A percentile compares a stretch with the other conserved stretches of the same genome.
Evolutionary conservation across 2,329 filamentous ascomycete genomes (phyloP).

Genomic region (Xylaria sp.): DNA sequence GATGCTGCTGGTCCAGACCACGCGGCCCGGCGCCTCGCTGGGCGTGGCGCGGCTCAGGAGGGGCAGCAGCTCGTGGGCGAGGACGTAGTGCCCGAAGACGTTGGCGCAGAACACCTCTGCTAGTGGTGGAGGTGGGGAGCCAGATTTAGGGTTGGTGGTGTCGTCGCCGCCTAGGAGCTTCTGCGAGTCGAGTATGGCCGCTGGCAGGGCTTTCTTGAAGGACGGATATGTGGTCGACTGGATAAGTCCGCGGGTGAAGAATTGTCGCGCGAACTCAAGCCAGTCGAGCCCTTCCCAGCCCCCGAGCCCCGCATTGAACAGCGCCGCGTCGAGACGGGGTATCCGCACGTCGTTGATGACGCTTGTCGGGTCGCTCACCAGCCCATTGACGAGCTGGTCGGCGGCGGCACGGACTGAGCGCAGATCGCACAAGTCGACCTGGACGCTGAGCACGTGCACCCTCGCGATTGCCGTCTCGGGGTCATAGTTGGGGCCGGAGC

Average conservation of each 20-base stretch:
- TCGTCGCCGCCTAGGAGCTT: slow-evolving; percentile 45
- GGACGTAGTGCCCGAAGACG: slow-evolving; percentile 93
- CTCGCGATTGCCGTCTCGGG: slow-evolving; percentile 59
- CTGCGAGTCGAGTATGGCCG: slow-evolving; percentile 56
- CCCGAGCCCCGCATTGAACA: slow-evolving; percentile 90
- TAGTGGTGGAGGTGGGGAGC: slow-evolving; percentile 65
- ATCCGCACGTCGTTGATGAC: slow-evolving; percentile 58
- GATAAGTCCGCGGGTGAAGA: slow-evolving; percentile 69
- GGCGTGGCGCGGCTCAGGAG: slow-evolving; percentile 67
- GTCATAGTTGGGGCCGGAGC: slow-evolving; percentile 53
- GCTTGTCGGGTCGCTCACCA: slow-evolving; percentile 58
- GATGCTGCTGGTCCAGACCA: slow-evolving; percentile 89
- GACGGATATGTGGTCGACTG: slow-evolving; percentile 79
- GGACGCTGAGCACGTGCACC: slow-evolving; percentile 68
- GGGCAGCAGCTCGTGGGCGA: slow-evolving; percentile 82
- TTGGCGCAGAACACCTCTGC: slow-evolving; percentile 91
- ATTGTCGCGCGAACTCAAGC: slow-evolving; percentile 63
- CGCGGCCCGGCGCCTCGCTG: slow-evolving; percentile 65
- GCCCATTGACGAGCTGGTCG: slow-evolving; percentile 57
- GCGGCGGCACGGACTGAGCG: slow-evolving; percentile 62
- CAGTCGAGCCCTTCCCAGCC: slow-evolving; percentile 86
- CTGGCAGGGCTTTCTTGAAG: slow-evolving; percentile 73
- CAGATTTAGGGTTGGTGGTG: slow-evolving; percentile 27
- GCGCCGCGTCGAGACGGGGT: slow-evolving; percentile 79
- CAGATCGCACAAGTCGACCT: slow-evolving; percentile 71